Evolutionary conservation across 2,329 filamentous ascomycete genomes (phyloP), one percentile per base, ranked within the genome.

Genomic region (Ceratocystiopsis sp.): DNA sequence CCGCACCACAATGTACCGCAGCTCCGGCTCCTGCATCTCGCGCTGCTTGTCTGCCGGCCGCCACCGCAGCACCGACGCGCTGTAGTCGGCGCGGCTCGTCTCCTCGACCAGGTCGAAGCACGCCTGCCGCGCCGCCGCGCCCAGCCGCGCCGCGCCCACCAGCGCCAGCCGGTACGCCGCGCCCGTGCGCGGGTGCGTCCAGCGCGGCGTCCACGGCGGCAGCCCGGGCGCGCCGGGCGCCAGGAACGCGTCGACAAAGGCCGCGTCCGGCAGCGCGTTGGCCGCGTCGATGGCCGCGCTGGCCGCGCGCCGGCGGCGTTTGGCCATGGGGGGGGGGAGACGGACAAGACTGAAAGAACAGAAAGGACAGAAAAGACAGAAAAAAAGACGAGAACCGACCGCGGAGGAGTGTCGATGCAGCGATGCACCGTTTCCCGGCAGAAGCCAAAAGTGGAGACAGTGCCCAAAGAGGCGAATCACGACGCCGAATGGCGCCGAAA

Each of bases 21-120:
- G 69, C 45, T 78, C 75, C 0, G 64, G 57, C 6, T 79, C 72
- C 46, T 61, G 61, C 81, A 87, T 85, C 63, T 87, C 82, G 13
- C 60, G 59, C 42, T 63, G 61, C 62, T 86, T 87, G 37, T 63
- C 61, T 3, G 50, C 56, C 0, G 70, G 67, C 39, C 75, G 68
- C 82, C 82, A 87, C 39, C 77, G 77, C 0, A 60, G 54, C 8
- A 64, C 65, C 3, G 80, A 83, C 15, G 59, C 57, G 43, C 72
- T 70, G 56, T 87, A 87, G 57, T 79, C 74, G 7, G 60, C 53
- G 14, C 65, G 63, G 51, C 78, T 84, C 0, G 81, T 85, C 40
- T 64, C 58, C 47, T 78, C 67, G 42, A 87, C 65, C 21, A 80
- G 58, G 17, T 54, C 46, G 49, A 73, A 73, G 51, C 75, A 80